Percentiles rank a stretch among this genome's conserved stretches.
These are phyloP conservation scores for Ormosia emarginata DNA, from an alignment of 306 rosid genomes.

Conservation along the genomic window DNA sequence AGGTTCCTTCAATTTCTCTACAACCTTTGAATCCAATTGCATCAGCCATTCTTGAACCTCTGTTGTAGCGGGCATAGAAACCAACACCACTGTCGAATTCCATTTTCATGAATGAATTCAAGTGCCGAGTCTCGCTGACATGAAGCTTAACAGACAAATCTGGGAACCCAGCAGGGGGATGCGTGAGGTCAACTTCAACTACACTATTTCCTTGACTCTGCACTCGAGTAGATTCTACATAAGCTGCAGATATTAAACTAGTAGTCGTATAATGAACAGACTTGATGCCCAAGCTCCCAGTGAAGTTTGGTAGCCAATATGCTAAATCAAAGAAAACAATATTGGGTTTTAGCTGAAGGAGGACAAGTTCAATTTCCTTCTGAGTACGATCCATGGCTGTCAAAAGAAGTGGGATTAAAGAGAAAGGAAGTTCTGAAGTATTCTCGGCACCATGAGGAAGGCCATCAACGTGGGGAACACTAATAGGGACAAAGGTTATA, in stretches of 20 bases:
- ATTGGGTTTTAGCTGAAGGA: slow-evolving; percentile 5
- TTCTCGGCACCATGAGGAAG: slow-evolving; percentile 26
- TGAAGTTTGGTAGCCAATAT: slow-evolving; percentile 22
- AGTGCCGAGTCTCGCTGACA: not conserved
- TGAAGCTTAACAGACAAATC: slow-evolving; percentile 14
- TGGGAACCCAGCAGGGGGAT: slow-evolving; percentile 34
- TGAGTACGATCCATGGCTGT: slow-evolving; percentile 32
- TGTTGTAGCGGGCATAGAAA: not conserved
- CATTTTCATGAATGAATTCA: no score
- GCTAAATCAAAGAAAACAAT: slow-evolving; percentile 34
- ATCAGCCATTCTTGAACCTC: not conserved
- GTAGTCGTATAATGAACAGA: not conserved
- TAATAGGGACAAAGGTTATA: slow-evolving; percentile 19
- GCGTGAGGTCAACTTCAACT: slow-evolving; percentile 9
- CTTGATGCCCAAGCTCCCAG: slow-evolving; percentile 19
- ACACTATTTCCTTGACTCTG: no score
- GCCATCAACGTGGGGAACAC: slow-evolving; percentile 26
- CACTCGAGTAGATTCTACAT: no score
- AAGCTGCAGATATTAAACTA: no score
- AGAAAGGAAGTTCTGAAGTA: slow-evolving; percentile 19
- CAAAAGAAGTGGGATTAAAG: slow-evolving; percentile 11
- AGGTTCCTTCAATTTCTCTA: slow-evolving; percentile 27
- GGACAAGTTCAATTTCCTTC: slow-evolving; percentile 12
- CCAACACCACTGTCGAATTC: slow-evolving; percentile 25
- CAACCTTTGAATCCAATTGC: slow-evolving; percentile 35